phyloP scores from a whole-genome alignment of 2,329 filamentous ascomycete species.

The Diaporthe batatas region DNA sequence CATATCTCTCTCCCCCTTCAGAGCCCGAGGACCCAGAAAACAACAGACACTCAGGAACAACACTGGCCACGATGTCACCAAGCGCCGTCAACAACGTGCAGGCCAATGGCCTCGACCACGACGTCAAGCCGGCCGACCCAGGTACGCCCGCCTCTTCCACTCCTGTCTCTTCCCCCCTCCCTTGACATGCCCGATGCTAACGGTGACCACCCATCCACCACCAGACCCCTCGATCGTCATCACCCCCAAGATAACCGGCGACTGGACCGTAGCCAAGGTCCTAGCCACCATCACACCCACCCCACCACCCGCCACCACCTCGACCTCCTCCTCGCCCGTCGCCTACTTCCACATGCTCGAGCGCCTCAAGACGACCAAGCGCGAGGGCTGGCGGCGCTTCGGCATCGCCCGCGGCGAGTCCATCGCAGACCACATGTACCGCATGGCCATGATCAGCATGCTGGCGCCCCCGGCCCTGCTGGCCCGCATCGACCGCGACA shows the following conservation, averaged over 20 bases:
- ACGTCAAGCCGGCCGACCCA: constrained; percentile 36
- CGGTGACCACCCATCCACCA: background rate
- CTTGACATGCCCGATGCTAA: background rate
- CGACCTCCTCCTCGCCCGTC: constrained; percentile 75
- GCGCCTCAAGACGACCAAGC: constrained; percentile 94
- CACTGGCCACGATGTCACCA: constrained; percentile 33
- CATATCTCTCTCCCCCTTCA: background rate
- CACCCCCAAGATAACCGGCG: constrained; percentile 57
- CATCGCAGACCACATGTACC: constrained; percentile 99
- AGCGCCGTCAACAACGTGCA: constrained; percentile 36
- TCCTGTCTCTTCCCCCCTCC: background rate
- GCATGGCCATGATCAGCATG: constrained; percentile 97
- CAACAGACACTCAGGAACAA: background rate
- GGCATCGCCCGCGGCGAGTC: constrained; percentile 84
- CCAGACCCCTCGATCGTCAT: constrained; percentile 54
- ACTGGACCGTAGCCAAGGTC: constrained; percentile 72
- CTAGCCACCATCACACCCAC: constrained; percentile 73
- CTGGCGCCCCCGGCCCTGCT: constrained; percentile 83
- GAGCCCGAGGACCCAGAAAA: background rate
- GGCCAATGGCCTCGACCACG: constrained; percentile 13
- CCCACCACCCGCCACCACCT: constrained; percentile 58
- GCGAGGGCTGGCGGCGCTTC: constrained; percentile 95
- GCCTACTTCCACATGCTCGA: constrained; percentile 96
- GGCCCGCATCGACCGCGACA: constrained; percentile 78
- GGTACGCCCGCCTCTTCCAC: background rate